Conservation (phyloP, 2,329 filamentous ascomycete genomes). For the Ophiosphaerella korrae region DNA sequence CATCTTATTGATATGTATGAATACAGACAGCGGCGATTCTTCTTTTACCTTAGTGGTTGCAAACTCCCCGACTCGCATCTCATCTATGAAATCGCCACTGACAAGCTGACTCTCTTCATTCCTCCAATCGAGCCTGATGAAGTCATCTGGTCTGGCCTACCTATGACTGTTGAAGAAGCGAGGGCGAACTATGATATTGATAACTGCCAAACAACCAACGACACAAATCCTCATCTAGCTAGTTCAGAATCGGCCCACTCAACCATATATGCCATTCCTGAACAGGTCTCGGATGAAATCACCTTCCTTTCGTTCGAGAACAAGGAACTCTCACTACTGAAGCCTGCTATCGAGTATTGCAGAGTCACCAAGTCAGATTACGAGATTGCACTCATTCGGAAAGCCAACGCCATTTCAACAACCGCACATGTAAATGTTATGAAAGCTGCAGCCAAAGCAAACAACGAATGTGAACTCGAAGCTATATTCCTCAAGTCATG, state of each 20-base stretch:
- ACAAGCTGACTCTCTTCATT: slow-evolving; percentile 84
- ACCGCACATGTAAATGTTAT: slow-evolving; percentile 77
- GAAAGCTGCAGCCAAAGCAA: slow-evolving; percentile 63
- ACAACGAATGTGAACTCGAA: slow-evolving; percentile 83
- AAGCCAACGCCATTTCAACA: slow-evolving; percentile 80
- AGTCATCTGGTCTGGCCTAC: slow-evolving; percentile 92
- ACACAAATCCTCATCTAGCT: slow-evolving; percentile 75
- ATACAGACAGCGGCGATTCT: slow-evolving; percentile 82
- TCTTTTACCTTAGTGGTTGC: slow-evolving; percentile 93
- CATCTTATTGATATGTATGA: not conserved
- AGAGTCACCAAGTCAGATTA: slow-evolving; percentile 85
- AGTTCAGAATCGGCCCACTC: slow-evolving; percentile 53
- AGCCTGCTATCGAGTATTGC: slow-evolving; percentile 75
- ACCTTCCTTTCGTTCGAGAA: slow-evolving; percentile 73
- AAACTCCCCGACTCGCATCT: slow-evolving; percentile 79
- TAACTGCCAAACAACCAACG: slow-evolving; percentile 71
- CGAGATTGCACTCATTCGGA: slow-evolving; percentile 80
- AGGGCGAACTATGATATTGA: slow-evolving; percentile 70
- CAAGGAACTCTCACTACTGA: slow-evolving; percentile 62
- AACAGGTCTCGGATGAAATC: slow-evolving; percentile 74
- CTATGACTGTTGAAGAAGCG: slow-evolving; percentile 76
- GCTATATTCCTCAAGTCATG: slow-evolving; percentile 79
- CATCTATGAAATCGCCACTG: slow-evolving; percentile 76
- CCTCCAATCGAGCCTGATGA: slow-evolving; percentile 85
- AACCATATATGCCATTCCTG: slow-evolving; percentile 75